Percentiles rank a stretch among this genome's conserved stretches.
Evolutionary conservation across 179 eudicot species (phyloP).

Genomic region (Amaranthus tricolor): DNA sequence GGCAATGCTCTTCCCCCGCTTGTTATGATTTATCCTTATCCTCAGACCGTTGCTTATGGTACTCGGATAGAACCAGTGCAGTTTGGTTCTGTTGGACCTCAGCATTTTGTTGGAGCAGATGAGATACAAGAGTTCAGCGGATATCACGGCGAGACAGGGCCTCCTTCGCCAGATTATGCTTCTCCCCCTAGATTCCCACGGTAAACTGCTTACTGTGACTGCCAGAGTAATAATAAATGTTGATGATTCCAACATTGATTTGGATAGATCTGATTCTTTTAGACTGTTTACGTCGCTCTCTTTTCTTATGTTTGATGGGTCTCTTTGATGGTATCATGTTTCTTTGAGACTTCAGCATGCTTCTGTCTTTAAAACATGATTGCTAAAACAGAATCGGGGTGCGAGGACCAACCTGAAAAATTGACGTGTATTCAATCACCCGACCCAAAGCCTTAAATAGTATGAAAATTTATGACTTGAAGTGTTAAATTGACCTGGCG

Average conservation of each 20-base stretch:
- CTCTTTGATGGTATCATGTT: neutral
- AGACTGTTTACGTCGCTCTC: neutral
- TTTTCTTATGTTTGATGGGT: neutral
- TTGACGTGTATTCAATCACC: too few relatives aligned
- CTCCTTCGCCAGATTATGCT: slow-evolving; percentile 39
- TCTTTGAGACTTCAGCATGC: neutral
- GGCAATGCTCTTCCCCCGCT: slow-evolving; percentile 28
- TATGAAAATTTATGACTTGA: too few relatives aligned
- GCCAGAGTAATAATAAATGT: neutral
- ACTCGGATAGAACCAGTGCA: slow-evolving; percentile 33
- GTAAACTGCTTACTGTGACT: slow-evolving; percentile 15
- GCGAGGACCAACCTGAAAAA: too few relatives aligned
- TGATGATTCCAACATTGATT: neutral
- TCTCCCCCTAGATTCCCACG: slow-evolving; percentile 31
- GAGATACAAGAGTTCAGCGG: slow-evolving; percentile 17
- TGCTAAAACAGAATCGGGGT: neutral
- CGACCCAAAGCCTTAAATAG: too few relatives aligned
- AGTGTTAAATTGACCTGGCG: too few relatives aligned
- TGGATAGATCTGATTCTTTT: neutral
- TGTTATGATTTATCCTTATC: slow-evolving; percentile 38
- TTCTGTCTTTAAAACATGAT: neutral
- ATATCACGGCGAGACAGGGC: slow-evolving; percentile 27
- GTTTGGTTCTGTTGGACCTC: slow-evolving; percentile 43
- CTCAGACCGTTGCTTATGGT: slow-evolving; percentile 33
- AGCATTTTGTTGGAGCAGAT: slow-evolving; percentile 25